Evolutionary conservation across 2,329 filamentous ascomycete species (phyloP), one percentile per base, ranked within the genome.

Genomic region (Claviceps quebecensis): DNA sequence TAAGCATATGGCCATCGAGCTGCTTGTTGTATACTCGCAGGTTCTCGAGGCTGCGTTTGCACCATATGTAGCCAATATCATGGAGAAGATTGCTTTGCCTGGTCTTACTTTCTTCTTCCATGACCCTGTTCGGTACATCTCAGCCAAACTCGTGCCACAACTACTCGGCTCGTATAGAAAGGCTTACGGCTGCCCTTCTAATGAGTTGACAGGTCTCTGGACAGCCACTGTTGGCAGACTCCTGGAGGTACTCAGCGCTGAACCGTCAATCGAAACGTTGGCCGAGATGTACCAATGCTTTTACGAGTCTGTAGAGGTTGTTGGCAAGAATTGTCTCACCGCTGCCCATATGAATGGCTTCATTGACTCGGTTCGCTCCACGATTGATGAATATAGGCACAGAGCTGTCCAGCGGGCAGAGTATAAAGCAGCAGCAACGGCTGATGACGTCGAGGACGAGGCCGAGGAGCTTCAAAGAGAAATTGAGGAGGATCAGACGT

Each of bases 241-340:
- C 38, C 80, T 98, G 11, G 93, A 97, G 67, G 90, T 96, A 1
- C 77, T 98, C 40, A 87, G 84, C 55, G 90, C 90, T 0, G 93
- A 98, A 70, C 91, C 93, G 19, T 89, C 90, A 1, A 90, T 98
- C 53, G 93, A 98, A 61, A 95, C 93, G 0, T 77, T 98, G 46
- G 91, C 93, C 1, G 93, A 97, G 70, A 96, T 98, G 88, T 98
- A 96, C 69, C 91, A 97, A 68, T 98, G 93, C 73, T 98, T 98
- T 74, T 98, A 98, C 67, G 93, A 98, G 67, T 95, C 88, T 26
- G 83, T 98, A 7, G 91, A 97, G 70, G 90, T 96, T 22, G 80
- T 95, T 57, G 91, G 91, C 54, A 87, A 87, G 68, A 82, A 86
- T 60, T 91, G 84, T 63, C 76, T 98, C 46, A 87, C 77, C 5